phyloP scores from a whole-genome alignment of 345 rosid genomes.

The Hevea brasiliensis region DNA sequence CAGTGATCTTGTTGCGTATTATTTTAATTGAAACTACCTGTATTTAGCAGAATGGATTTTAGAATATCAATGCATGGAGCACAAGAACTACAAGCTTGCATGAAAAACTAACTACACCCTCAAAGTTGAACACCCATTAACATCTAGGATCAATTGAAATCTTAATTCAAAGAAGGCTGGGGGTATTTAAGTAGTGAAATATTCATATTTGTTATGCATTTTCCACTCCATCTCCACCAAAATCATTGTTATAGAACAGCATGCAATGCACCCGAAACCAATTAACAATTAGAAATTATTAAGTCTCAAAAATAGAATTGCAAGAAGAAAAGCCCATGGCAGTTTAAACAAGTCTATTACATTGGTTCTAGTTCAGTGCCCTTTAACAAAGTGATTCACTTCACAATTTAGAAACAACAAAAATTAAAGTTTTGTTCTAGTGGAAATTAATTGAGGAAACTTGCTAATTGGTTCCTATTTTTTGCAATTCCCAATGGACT shows the following conservation, averaged over 20 bases:
- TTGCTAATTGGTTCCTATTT: background rate
- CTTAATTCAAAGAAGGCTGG: background rate
- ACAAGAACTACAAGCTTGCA: background rate
- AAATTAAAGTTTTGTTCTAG: background rate
- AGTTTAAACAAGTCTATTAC: background rate
- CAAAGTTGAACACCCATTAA: background rate
- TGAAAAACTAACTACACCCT: background rate
- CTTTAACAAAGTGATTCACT: background rate
- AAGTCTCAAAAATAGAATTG: background rate
- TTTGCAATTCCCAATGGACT: background rate
- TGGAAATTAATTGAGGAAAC: too few relatives aligned
- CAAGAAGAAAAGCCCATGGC: background rate
- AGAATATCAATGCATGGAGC: background rate
- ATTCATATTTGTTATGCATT: background rate
- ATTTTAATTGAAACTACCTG: slow-evolving; percentile 89
- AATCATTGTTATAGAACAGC: background rate
- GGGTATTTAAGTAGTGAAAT: background rate
- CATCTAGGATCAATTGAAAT: background rate
- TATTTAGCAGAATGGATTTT: background rate
- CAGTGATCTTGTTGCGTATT: slow-evolving; percentile 89
- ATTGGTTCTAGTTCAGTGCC: background rate
- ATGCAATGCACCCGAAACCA: background rate
- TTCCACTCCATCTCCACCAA: background rate
- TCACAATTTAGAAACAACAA: background rate
- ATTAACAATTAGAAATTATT: background rate